phyloP scores from a whole-genome alignment of 495 filamentous ascomycete genomes.

The Aspergillus carlsbadensis region DNA sequence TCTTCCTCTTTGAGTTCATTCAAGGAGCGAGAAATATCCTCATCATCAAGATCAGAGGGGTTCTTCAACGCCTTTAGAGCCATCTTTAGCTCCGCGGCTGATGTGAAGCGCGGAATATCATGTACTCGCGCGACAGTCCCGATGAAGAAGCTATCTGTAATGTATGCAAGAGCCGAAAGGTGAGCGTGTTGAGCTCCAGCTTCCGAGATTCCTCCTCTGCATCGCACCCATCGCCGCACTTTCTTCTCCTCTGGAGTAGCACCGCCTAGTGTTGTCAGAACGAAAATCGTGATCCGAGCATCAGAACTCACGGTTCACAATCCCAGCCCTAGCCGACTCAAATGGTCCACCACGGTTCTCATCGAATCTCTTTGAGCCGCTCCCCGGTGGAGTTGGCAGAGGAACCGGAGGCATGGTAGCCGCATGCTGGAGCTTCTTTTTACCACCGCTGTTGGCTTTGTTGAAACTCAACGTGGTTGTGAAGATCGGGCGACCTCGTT shows the following conservation, averaged over 20 bases:
- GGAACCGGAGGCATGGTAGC: constrained; percentile 30
- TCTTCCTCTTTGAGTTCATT: constrained; percentile 47
- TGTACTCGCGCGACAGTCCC: constrained; percentile 81
- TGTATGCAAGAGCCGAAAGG: constrained; percentile 84
- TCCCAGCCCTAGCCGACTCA: constrained; percentile 39
- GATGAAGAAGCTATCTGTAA: constrained; percentile 89
- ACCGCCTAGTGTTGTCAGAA: constrained; percentile 25
- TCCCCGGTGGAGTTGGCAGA: constrained; percentile 23
- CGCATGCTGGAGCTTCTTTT: constrained; percentile 51
- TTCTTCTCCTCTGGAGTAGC: constrained; percentile 62
- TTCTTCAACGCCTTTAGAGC: constrained; percentile 44
- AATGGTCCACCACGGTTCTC: constrained; percentile 42
- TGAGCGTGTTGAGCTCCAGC: constrained; percentile 77
- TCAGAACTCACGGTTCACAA: constrained; percentile 40
- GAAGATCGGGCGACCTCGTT: constrained; percentile 88
- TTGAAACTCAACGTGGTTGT: constrained; percentile 91
- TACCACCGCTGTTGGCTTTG: constrained; percentile 64
- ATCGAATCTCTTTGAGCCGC: constrained; percentile 26
- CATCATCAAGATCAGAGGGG: constrained; percentile 45
- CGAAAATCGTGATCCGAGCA: background rate
- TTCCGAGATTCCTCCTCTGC: constrained; percentile 68
- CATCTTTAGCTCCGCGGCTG: constrained; percentile 35
- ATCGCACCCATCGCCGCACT: constrained; percentile 75
- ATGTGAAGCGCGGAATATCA: constrained; percentile 62
- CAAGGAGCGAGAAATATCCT: constrained; percentile 40